Evolutionary conservation across 2,329 filamentous ascomycete species (phyloP).

Genomic region (Cercospora brassicicola): DNA sequence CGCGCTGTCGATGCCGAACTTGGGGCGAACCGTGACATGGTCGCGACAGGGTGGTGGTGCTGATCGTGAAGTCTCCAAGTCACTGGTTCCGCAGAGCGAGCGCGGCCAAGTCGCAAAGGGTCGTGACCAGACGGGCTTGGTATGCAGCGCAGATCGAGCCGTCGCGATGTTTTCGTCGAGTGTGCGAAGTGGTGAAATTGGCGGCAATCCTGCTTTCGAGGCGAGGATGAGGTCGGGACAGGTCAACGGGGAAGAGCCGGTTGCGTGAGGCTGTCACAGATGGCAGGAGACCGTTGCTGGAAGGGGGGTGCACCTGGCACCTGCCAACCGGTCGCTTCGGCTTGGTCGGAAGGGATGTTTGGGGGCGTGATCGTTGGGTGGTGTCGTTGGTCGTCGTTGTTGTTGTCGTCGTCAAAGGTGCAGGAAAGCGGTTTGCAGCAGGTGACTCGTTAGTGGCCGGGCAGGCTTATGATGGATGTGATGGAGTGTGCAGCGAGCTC

Average conservation of each 20-base stretch:
- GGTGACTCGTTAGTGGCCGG: neutral
- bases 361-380: neutral
- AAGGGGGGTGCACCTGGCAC: conserved; percentile 1
- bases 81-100: neutral
- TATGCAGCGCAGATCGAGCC: neutral
- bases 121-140: conserved; percentile 2
- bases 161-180: neutral
- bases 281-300: conserved; percentile 8
- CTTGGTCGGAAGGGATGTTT: neutral
- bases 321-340: neutral
- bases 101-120: neutral
- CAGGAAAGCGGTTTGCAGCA: neutral
- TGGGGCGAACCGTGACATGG: neutral
- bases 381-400: neutral
- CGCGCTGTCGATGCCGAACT: neutral
- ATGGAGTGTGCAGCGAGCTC: neutral
- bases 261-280: conserved; percentile 2
- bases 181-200: neutral
- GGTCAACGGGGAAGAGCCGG: neutral
- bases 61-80: neutral
- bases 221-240: conserved; percentile 4
- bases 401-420: neutral
- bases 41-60: neutral
- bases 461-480: neutral
- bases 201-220: neutral